Evolutionary conservation across 192 early-diverging fungal species (phyloP).

Genomic region (Linnemannia zychae): DNA sequence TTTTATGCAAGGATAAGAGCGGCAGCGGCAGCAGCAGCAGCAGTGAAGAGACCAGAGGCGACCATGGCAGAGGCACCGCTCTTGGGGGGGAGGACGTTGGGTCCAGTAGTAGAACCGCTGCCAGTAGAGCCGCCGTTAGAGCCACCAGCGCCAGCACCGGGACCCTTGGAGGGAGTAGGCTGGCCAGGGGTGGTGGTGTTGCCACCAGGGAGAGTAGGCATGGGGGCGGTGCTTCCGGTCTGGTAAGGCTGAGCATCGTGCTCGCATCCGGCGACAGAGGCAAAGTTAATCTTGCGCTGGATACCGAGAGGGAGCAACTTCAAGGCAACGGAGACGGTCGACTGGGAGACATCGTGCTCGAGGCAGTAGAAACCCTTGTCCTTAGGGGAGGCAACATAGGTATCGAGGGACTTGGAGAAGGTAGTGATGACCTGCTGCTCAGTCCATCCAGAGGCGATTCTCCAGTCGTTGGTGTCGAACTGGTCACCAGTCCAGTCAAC

Average conservation of each 20-base stretch:
- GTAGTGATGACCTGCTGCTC: slow-evolving; percentile 38
- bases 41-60: slow-evolving; percentile 11
- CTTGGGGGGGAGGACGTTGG: slow-evolving; percentile 9
- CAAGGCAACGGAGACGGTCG: slow-evolving; percentile 58
- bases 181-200: background rate
- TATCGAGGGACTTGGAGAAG: slow-evolving; percentile 36
- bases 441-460: slow-evolving; percentile 42
- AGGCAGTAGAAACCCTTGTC: slow-evolving; percentile 62
- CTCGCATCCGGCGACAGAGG: slow-evolving; percentile 51
- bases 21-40: slow-evolving; percentile 18
- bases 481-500: slow-evolving; percentile 58
- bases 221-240: slow-evolving; percentile 39
- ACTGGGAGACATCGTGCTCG: slow-evolving; percentile 62
- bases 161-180: slow-evolving; percentile 10
- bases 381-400: slow-evolving; percentile 37
- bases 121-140: background rate
- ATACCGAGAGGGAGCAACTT: slow-evolving; percentile 55
- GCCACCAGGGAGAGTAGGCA: background rate
- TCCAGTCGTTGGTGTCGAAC: slow-evolving; percentile 62
- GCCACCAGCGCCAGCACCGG: slow-evolving; percentile 6
- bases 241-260: slow-evolving; percentile 57
- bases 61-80: background rate
- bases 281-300: slow-evolving; percentile 41
- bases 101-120: background rate
- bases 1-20: slow-evolving; percentile 33